Percentiles rank a stretch among this genome's conserved stretches.
Evolutionary conservation across 1,139 yeast genomes (phyloP).

Genomic region (Zygosaccharomyces pseudobailii): DNA sequence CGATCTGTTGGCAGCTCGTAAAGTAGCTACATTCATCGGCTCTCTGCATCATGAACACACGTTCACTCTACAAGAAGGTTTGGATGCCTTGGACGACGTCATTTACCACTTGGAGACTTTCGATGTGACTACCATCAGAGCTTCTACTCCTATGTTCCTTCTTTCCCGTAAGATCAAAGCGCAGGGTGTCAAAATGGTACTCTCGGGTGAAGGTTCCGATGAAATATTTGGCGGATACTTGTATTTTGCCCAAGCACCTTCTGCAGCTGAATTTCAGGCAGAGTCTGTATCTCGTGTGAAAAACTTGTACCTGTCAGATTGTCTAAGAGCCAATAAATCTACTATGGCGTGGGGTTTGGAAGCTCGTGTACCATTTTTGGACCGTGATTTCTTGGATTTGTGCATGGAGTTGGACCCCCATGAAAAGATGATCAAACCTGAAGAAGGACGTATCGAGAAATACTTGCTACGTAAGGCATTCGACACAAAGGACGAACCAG

Average conservation of each 20-base stretch:
- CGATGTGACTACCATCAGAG: slow-evolving; percentile 98
- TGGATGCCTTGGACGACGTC: slow-evolving; percentile 92
- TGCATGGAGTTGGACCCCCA: slow-evolving; percentile 93
- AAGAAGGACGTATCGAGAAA: slow-evolving; percentile 79
- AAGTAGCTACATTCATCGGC: slow-evolving; percentile 92
- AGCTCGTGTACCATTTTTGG: slow-evolving; percentile 99
- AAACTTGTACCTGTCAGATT: slow-evolving; percentile 95
- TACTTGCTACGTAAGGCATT: slow-evolving; percentile 95
- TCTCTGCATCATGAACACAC: slow-evolving; percentile 97
- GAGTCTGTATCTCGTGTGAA: slow-evolving; percentile 95
- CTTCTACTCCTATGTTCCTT: slow-evolving; percentile 98
- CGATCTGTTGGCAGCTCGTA: slow-evolving; percentile 91
- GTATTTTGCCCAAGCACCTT: slow-evolving; percentile 95
- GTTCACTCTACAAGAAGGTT: slow-evolving; percentile 91
- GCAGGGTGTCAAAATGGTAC: slow-evolving; percentile 98
- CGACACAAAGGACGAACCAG: slow-evolving; percentile 73
- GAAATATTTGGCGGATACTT: slow-evolving; percentile 98
- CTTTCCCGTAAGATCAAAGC: slow-evolving; percentile 96
- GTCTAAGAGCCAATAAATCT: slow-evolving; percentile 97
- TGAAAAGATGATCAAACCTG: slow-evolving; percentile 74
- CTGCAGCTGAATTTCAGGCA: slow-evolving; percentile 83
- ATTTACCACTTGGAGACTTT: slow-evolving; percentile 94
- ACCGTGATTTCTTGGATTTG: slow-evolving; percentile 82
- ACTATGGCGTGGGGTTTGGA: slow-evolving; percentile 99
- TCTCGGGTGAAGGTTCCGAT: slow-evolving; percentile 98